These are phyloP conservation scores for Bolboschoenus planiculmis DNA, from an alignment of 176 grass and related monocot species.

Conservation along the genomic window DNA sequence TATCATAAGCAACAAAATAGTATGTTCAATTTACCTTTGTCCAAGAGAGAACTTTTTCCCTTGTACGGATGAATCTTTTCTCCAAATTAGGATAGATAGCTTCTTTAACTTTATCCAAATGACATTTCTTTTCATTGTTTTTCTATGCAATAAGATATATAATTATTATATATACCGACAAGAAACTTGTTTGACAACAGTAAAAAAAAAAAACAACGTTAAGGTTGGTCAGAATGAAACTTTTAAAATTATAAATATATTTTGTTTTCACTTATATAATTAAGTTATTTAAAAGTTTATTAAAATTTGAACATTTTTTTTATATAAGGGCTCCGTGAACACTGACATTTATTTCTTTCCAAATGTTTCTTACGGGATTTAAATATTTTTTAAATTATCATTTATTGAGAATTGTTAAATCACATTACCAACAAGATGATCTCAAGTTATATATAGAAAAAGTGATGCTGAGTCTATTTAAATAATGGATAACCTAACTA, in stretches of 20 bases:
- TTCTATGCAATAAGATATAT: neutral
- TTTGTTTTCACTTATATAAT: neutral
- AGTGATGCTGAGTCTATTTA: too few species aligned
- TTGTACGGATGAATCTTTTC: neutral
- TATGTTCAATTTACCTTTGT: neutral
- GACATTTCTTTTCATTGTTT: neutral
- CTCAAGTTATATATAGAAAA: too few species aligned
- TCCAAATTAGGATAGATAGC: neutral
- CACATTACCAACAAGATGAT: too few species aligned
- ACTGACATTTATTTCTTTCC: too few species aligned
- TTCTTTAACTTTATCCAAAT: neutral
- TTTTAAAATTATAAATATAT: neutral
- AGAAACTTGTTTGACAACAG: neutral
- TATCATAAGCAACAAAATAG: too few species aligned
- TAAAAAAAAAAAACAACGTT: neutral
- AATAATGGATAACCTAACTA: too few species aligned
- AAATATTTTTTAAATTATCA: too few species aligned
- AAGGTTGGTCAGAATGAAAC: neutral
- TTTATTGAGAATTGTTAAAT: too few species aligned
- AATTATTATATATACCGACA: neutral
- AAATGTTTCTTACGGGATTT: too few species aligned
- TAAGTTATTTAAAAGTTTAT: neutral
- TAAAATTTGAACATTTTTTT: neutral
- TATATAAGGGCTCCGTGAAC: too few species aligned
- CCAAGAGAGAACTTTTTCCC: neutral